phyloP scores from a whole-genome alignment of 257 asterid genomes.

The Jaltomata sinuosa region DNA sequence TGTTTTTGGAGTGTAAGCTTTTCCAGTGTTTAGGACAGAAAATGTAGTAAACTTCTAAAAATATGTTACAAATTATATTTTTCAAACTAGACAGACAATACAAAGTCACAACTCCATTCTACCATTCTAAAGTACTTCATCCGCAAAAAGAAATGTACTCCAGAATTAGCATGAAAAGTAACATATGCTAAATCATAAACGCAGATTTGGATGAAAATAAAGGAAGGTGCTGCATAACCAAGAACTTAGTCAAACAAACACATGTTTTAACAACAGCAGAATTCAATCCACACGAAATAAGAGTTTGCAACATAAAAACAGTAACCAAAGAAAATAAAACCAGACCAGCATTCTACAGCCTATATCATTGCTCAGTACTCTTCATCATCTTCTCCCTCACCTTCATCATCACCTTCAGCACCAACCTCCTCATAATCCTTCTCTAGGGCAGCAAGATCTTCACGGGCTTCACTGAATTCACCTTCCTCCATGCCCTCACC shows the following conservation, averaged over 20 bases:
- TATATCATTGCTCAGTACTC: background rate
- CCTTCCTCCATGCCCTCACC: slow-evolving; percentile 17
- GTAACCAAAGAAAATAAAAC: background rate
- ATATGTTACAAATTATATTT: too few species aligned
- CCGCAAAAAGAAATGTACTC: background rate
- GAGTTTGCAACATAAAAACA: background rate
- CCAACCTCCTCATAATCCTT: slow-evolving; percentile 15
- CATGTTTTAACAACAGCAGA: background rate
- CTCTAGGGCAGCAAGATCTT: slow-evolving; percentile 8
- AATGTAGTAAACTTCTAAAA: too few species aligned
- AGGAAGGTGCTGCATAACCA: background rate
- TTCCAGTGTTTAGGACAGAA: too few species aligned
- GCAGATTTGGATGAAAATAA: background rate
- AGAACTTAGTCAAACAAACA: background rate
- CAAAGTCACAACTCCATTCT: background rate
- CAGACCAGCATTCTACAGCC: background rate
- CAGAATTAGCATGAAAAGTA: background rate
- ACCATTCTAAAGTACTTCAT: background rate
- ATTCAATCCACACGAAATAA: background rate
- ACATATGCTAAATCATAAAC: background rate
- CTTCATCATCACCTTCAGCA: slow-evolving; percentile 5
- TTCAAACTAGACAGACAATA: too few species aligned
- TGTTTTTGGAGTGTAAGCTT: too few species aligned
- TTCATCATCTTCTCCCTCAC: background rate
- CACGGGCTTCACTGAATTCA: slow-evolving; percentile 7